Evolutionary conservation across 2,329 filamentous ascomycete genomes (phyloP).

Genomic region (Penicillium concentricum): DNA sequence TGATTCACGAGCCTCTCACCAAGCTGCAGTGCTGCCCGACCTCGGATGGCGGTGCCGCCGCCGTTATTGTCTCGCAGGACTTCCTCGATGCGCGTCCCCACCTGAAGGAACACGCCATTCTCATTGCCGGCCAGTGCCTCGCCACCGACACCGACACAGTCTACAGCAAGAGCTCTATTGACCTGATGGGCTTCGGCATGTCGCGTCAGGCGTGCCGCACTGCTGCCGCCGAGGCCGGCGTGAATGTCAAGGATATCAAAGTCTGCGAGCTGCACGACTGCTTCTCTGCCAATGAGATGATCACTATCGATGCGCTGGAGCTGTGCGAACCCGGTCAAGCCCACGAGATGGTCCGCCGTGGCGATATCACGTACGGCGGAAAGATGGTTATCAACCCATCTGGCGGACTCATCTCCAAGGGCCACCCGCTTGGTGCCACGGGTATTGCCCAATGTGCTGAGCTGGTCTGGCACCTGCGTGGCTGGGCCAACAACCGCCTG

Average conservation of each 20-base stretch:
- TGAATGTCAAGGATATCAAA: slow-evolving; percentile 65
- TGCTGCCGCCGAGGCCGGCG: slow-evolving; percentile 70
- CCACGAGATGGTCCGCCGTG: slow-evolving; percentile 81
- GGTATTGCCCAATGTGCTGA: slow-evolving; percentile 96
- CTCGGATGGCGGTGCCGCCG: slow-evolving; percentile 86
- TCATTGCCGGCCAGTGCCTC: slow-evolving; percentile 83
- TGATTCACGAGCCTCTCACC: slow-evolving; percentile 83
- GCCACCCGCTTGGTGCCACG: slow-evolving; percentile 88
- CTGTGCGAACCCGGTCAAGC: slow-evolving; percentile 77
- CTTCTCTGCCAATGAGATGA: slow-evolving; percentile 93
- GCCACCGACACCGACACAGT: slow-evolving; percentile 79
- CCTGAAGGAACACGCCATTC: slow-evolving; percentile 76
- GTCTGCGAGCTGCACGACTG: slow-evolving; percentile 96
- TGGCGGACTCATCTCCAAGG: slow-evolving; percentile 92
- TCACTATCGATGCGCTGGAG: slow-evolving; percentile 81
- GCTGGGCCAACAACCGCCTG: slow-evolving; percentile 89
- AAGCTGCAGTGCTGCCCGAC: slow-evolving; percentile 99
- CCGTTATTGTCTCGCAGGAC: slow-evolving; percentile 80
- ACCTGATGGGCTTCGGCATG: slow-evolving; percentile 89
- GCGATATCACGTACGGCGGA: slow-evolving; percentile 89
- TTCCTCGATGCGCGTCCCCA: slow-evolving; percentile 86
- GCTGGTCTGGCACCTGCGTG: slow-evolving; percentile 89
- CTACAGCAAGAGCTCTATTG: slow-evolving; percentile 78
- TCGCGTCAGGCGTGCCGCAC: slow-evolving; percentile 65
- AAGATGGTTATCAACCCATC: slow-evolving; percentile 85